A percentile compares a stretch with the other conserved stretches of the same genome.
Evolutionary conservation across 1,284 basidiomycete species (phyloP).

Genomic region (Cystobasidiaceae sp.): DNA sequence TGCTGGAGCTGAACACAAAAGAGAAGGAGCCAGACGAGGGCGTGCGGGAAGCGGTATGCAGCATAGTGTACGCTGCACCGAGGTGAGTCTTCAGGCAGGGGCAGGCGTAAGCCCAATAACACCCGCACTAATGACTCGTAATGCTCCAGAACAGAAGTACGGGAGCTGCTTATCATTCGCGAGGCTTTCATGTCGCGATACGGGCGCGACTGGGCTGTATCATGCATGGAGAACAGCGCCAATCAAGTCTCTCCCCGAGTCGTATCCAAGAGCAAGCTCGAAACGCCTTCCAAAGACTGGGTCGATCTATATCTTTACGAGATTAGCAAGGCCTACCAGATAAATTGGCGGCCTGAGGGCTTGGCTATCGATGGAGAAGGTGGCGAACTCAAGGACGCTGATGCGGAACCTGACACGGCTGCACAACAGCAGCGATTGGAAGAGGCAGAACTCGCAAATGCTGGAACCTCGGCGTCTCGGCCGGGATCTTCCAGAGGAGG

Average conservation of each 20-base stretch:
- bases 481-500: neutral
- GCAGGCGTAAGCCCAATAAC: neutral
- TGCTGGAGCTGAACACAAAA: conserved; percentile 72
- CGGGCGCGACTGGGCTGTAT: conserved; percentile 72
- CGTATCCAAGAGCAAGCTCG: conserved; percentile 62
- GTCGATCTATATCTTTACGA: conserved; percentile 83
- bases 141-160: conserved; percentile 45
- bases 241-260: conserved; percentile 73
- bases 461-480: too few relatives aligned
- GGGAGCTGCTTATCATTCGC: conserved; percentile 82
- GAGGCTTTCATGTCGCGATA: conserved; percentile 93
- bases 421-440: conserved; percentile 9
- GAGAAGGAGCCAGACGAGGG: conserved; percentile 75
- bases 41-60: conserved; percentile 65
- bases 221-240: conserved; percentile 74
- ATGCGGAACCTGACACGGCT: neutral
- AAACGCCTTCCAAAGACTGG: conserved; percentile 64
- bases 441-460: neutral
- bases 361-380: conserved; percentile 4
- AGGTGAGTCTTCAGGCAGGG: conserved; percentile 52
- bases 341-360: conserved; percentile 59
- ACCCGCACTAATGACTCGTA: too few relatives aligned
- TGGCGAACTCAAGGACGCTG: conserved; percentile 8
- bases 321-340: conserved; percentile 78
- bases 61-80: conserved; percentile 83